Conservation (phyloP, 78 protist genomes). For the Planoprotostelium fungivorum region DNA sequence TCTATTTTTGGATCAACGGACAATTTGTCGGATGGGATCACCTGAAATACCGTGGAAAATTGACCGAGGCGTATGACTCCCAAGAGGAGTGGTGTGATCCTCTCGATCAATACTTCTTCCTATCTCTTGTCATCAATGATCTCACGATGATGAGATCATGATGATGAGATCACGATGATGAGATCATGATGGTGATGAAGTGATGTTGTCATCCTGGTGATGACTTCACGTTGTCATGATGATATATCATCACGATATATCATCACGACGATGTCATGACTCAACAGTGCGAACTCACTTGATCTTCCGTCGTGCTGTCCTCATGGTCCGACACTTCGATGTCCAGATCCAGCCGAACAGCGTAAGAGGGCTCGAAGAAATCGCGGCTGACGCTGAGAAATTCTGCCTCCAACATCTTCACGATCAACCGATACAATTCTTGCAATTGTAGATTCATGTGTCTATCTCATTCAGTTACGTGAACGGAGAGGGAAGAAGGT, state of each 20-base stretch:
- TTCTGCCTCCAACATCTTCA: slow-evolving; percentile 36
- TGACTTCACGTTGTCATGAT: no score
- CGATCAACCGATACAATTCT: slow-evolving; percentile 30
- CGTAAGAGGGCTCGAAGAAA: not conserved
- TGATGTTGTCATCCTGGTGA: no score
- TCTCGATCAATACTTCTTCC: not conserved
- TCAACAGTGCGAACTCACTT: no score
- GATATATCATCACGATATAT: no score
- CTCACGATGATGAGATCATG: no score
- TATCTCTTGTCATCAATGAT: not conserved
- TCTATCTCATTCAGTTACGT: not conserved
- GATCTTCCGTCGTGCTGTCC: not conserved
- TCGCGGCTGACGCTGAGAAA: slow-evolving; percentile 13
- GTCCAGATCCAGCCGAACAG: not conserved
- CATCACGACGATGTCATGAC: no score
- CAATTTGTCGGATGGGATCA: not conserved
- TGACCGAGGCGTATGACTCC: not conserved
- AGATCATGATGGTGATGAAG: no score
- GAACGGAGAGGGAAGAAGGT: not conserved
- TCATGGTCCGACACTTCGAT: not conserved
- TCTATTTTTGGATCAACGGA: not conserved
- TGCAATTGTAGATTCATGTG: slow-evolving; percentile 38
- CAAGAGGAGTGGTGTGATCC: not conserved
- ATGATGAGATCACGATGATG: no score
- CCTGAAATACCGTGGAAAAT: not conserved